phyloP scores from a whole-genome alignment of 495 filamentous ascomycete species.

The Penicillium pulvis region DNA sequence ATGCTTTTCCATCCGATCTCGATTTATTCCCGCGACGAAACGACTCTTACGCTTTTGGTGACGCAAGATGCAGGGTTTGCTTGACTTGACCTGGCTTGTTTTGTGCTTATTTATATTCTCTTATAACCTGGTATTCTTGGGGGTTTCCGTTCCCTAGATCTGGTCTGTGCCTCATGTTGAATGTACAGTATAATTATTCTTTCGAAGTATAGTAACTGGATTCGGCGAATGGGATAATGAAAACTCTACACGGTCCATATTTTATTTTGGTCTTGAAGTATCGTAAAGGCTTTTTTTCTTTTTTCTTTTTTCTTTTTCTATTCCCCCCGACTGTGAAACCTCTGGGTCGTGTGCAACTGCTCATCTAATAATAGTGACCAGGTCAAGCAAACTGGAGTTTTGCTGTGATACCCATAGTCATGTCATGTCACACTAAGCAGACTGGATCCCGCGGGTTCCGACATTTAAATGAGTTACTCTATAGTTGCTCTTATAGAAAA shows the following conservation, averaged over 20 bases:
- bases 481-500: neutral
- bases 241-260: slow-evolving; percentile 5
- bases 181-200: slow-evolving; percentile 28
- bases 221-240: slow-evolving; percentile 25
- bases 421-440: neutral
- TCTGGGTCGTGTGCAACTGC: too few relatives aligned
- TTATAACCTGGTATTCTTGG: slow-evolving; percentile 3
- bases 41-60: slow-evolving; percentile 12
- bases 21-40: slow-evolving; percentile 10
- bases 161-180: slow-evolving; percentile 14
- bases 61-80: slow-evolving; percentile 25
- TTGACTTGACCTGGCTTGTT: slow-evolving; percentile 17
- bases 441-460: neutral
- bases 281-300: neutral
- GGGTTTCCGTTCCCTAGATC: slow-evolving; percentile 17
- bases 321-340: too few relatives aligned
- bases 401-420: neutral
- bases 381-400: neutral
- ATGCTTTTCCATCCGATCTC: neutral
- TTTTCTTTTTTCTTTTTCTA: too few relatives aligned
- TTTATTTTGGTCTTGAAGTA: neutral
- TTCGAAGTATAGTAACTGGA: slow-evolving; percentile 19
- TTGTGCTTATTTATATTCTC: slow-evolving; percentile 8
- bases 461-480: too few relatives aligned
- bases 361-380: neutral